phyloP scores from a whole-genome alignment of 495 filamentous ascomycete species.

The Penicillium cataractarum region DNA sequence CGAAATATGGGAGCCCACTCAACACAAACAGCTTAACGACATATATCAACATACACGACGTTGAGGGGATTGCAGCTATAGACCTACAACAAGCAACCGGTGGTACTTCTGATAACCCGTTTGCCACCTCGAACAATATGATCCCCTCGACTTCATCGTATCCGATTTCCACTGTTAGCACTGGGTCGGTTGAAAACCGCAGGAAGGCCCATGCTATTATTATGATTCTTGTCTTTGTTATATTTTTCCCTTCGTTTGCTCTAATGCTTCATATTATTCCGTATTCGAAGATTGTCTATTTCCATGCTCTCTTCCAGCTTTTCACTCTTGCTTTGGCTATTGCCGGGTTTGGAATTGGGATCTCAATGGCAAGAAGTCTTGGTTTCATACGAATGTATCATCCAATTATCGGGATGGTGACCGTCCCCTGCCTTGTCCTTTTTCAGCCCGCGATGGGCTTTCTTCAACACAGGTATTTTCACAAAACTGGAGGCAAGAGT shows the following conservation, averaged over 20 bases:
- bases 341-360: conserved; percentile 64
- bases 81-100: conserved; percentile 24
- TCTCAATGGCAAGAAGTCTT: conserved; percentile 48
- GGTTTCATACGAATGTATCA: conserved; percentile 32
- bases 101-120: conserved; percentile 62
- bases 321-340: conserved; percentile 60
- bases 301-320: conserved; percentile 64
- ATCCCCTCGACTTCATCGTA: background rate
- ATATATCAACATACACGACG: conserved; percentile 62
- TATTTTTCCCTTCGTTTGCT: conserved; percentile 55
- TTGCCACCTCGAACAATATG: conserved; percentile 31
- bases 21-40: conserved; percentile 53
- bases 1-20: conserved; percentile 59
- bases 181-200: conserved; percentile 10
- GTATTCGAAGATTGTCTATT: conserved; percentile 28
- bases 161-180: background rate
- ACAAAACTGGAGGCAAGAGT: conserved; percentile 50
- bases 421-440: conserved; percentile 56
- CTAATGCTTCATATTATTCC: conserved; percentile 49
- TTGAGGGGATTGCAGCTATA: conserved; percentile 17
- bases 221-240: conserved; percentile 43
- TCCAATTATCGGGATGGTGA: conserved; percentile 60
- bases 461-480: conserved; percentile 60
- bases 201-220: conserved; percentile 45
- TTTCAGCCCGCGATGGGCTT: conserved; percentile 68